These are phyloP conservation scores for Colletotrichum sp. DNA, from an alignment of 2,329 filamentous ascomycete genomes.

Conservation along the genomic window DNA sequence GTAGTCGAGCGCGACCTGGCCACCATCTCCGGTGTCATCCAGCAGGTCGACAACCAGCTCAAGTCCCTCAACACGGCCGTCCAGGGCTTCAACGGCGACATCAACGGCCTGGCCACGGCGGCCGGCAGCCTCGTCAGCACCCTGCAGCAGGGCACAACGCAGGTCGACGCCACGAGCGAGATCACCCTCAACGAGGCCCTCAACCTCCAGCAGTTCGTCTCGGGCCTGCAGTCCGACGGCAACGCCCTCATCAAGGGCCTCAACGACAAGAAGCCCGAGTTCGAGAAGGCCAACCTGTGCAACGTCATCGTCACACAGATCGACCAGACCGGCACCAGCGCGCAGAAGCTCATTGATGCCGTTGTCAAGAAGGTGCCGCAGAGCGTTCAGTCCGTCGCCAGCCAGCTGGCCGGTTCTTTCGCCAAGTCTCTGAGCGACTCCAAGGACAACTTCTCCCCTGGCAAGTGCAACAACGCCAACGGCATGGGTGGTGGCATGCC, in stretches of 20 bases:
- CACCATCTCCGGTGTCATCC: constrained; percentile 20
- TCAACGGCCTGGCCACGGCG: constrained; percentile 21
- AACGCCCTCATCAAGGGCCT: constrained; percentile 28
- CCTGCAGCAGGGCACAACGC: constrained; percentile 20
- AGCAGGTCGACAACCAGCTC: constrained; percentile 22
- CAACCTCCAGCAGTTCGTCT: constrained; percentile 20
- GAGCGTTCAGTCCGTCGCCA: constrained; percentile 30
- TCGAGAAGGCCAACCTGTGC: constrained; percentile 33
- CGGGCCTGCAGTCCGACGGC: constrained; percentile 28
- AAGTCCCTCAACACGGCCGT: constrained; percentile 25
- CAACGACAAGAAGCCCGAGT: constrained; percentile 27
- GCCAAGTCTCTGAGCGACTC: constrained; percentile 26
- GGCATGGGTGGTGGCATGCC: constrained; percentile 8
- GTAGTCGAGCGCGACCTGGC: constrained; percentile 20
- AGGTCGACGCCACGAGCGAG: constrained; percentile 13
- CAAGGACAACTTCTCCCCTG: constrained; percentile 27
- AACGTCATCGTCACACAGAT: constrained; percentile 27
- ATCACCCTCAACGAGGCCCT: constrained; percentile 24
- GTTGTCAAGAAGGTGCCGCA: constrained; percentile 33
- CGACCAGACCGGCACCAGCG: constrained; percentile 25
- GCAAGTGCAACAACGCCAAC: constrained; percentile 32
- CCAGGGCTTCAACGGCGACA: constrained; percentile 28
- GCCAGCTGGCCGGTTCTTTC: constrained; percentile 27
- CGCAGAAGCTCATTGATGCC: constrained; percentile 31
- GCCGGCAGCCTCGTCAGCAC: constrained; percentile 23